Evolutionary conservation across 192 early-diverging fungal genomes (phyloP), one percentile per base, ranked within the genome.

Genomic region (Phlyctochytrium bullatum): DNA sequence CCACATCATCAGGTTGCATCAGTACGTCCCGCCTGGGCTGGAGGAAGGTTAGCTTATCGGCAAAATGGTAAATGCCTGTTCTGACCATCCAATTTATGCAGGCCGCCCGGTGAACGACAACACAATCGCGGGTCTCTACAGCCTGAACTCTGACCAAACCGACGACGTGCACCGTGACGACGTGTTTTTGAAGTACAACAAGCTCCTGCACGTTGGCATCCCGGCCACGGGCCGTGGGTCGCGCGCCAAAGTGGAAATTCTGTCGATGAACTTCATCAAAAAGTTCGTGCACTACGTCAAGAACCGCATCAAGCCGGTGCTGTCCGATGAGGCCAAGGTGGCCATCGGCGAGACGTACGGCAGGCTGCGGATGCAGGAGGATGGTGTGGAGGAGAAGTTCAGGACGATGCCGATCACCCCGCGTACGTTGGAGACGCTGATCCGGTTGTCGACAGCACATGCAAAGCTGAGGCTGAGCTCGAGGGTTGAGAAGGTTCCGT

Each of bases 341-440:
- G 86, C 86, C 59, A 92, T 98, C 60, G 83, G 87, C 2, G 80
- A 86, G 27, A 84, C 84, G 30, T 99, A 97, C 69, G 86, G 90
- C 3, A 87, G 91, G 40, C 83, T 99, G 62, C 80, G 97, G 63
- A 89, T 90, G 36, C 83, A 90, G 63, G 85, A 88, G 20, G 85
- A 89, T 62, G 79, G 88, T 16, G 81, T 88, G 23, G 84, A 86
- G 6, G 79, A 87, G 27, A 89, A 88, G 62, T 80, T 73, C 66
- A 84, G 92, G 80, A 97, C 95, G 0, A 84, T 94, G 33, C 97
- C 97, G n/a, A 86, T 98, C 64, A 99, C 97, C 12, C 89, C 94
- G n/a, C 93, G 97, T 86, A 96, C 97, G 20, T 81, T 99, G 23
- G 97, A 99, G 77, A 98, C 97, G 1, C 81, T 99, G 36, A 97